These are phyloP conservation scores for Colletotrichum simmondsii DNA, from an alignment of 2,329 filamentous ascomycete genomes.

Conservation along the genomic window DNA sequence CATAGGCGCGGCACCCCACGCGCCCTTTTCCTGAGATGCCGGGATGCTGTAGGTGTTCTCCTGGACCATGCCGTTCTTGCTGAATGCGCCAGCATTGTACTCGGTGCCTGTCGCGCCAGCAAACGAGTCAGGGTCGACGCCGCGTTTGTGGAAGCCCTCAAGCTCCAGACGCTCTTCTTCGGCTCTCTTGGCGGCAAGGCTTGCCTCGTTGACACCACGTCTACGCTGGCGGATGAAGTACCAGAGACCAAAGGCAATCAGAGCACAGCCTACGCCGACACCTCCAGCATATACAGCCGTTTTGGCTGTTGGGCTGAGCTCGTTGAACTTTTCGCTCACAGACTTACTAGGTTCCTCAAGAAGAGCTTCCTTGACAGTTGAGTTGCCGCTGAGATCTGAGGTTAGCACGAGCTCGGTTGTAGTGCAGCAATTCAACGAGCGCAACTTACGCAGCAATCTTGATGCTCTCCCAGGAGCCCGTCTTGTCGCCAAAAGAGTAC, in stretches of 20 bases:
- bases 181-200: conserved; percentile 53
- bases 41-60: conserved; percentile 46
- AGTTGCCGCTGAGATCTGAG: conserved; percentile 60
- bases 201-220: conserved; percentile 62
- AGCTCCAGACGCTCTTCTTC: conserved; percentile 62
- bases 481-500: conserved; percentile 72
- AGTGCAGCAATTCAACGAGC: background rate
- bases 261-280: conserved; percentile 55
- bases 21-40: conserved; percentile 42
- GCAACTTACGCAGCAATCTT: conserved; percentile 49
- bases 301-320: conserved; percentile 61
- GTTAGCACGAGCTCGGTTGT: conserved; percentile 34
- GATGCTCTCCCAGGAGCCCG: conserved; percentile 74
- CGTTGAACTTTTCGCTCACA: conserved; percentile 64
- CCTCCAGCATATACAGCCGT: conserved; percentile 63
- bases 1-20: conserved; percentile 35
- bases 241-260: conserved; percentile 55
- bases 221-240: conserved; percentile 68
- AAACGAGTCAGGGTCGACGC: conserved; percentile 60
- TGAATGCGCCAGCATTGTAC: conserved; percentile 48
- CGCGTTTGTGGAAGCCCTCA: conserved; percentile 58
- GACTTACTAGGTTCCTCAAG: conserved; percentile 53
- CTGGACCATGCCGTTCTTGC: conserved; percentile 41
- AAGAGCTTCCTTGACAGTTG: conserved; percentile 61
- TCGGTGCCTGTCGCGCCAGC: conserved; percentile 46